These are phyloP conservation scores for Zygosaccharomyces sapae DNA, from an alignment of 1,139 yeast genomes.

Conservation along the genomic window DNA sequence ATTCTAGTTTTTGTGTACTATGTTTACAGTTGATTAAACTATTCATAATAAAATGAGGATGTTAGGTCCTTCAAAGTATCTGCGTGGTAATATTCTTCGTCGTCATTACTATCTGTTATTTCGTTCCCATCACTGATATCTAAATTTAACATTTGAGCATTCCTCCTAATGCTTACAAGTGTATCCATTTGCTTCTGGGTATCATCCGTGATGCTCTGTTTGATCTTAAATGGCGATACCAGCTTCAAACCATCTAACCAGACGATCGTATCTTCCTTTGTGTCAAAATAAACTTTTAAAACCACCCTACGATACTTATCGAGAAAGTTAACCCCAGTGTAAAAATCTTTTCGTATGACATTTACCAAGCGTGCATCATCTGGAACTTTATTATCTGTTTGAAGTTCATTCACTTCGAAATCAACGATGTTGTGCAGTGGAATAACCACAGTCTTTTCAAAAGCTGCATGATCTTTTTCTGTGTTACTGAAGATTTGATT, in stretches of 20 bases:
- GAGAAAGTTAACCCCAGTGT: conserved; percentile 50
- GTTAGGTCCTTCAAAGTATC: conserved; percentile 43
- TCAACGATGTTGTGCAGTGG: conserved; percentile 27
- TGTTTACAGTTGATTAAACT: conserved; percentile 2
- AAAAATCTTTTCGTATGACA: conserved; percentile 50
- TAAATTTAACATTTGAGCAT: conserved; percentile 61
- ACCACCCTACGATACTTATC: conserved; percentile 43
- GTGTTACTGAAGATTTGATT: conserved; percentile 38
- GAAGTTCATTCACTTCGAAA: conserved; percentile 25
- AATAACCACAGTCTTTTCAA: conserved; percentile 28
- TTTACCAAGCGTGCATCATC: conserved; percentile 44
- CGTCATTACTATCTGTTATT: conserved; percentile 30
- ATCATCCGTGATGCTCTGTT: conserved; percentile 47
- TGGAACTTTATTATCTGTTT: conserved; percentile 15
- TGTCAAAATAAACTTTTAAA: conserved; percentile 66
- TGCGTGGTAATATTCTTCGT: conserved; percentile 44
- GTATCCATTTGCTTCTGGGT: conserved; percentile 56
- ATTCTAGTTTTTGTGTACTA: background rate
- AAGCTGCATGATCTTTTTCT: conserved; percentile 19
- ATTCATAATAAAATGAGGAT: conserved; percentile 43
- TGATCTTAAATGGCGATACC: conserved; percentile 38
- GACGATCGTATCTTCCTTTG: conserved; percentile 62
- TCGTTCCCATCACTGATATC: conserved; percentile 35
- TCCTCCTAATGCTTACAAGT: conserved; percentile 56
- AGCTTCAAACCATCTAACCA: conserved; percentile 81